A percentile compares a stretch with the other conserved stretches of the same genome.
Conservation (phyloP, 768 basidiomycete species). For the Trametes elegans region DNA sequence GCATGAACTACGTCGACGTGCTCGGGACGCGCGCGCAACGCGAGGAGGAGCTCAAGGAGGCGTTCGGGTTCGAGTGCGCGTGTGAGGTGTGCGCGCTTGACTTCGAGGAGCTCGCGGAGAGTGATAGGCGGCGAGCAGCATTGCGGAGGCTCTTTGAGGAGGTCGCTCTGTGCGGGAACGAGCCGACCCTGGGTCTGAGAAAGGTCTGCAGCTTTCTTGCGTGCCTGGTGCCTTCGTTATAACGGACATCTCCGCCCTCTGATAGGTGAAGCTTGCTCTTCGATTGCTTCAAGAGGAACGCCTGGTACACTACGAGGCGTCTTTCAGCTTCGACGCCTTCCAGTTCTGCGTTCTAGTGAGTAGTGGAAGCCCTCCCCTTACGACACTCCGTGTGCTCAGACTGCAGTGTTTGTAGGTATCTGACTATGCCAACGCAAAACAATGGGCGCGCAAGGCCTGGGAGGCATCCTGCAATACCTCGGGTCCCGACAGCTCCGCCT, state of each 20-base stretch:
- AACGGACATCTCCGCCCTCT: background rate
- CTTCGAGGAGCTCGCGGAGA: constrained; percentile 21
- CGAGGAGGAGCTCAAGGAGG: constrained; percentile 14
- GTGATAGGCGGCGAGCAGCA: constrained; percentile 23
- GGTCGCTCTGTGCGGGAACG: constrained; percentile 20
- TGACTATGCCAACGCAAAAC: constrained; percentile 21
- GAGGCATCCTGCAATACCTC: constrained; percentile 20
- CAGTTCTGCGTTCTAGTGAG: constrained; percentile 30
- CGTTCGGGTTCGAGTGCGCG: constrained; percentile 26
- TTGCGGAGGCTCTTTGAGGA: constrained; percentile 26
- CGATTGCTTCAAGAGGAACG: constrained; percentile 26
- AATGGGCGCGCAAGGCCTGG: constrained; percentile 23
- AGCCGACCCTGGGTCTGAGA: constrained; percentile 26
- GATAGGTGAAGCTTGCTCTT: constrained; percentile 28
- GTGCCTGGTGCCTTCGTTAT: background rate
- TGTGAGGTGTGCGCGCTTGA: constrained; percentile 25
- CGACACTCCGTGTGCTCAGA: background rate
- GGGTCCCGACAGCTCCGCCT: constrained; percentile 19
- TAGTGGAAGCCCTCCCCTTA: background rate
- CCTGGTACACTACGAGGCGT: constrained; percentile 28
- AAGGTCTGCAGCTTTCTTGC: constrained; percentile 19
- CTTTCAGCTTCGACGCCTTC: constrained; percentile 32
- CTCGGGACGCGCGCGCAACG: constrained; percentile 20
- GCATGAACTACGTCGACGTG: constrained; percentile 27
- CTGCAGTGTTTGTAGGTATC: constrained; percentile 10